A percentile compares a stretch with the other conserved stretches of the same genome.
Conservation (phyloP, 2,329 filamentous ascomycete species). For the Neonectria faginata region DNA sequence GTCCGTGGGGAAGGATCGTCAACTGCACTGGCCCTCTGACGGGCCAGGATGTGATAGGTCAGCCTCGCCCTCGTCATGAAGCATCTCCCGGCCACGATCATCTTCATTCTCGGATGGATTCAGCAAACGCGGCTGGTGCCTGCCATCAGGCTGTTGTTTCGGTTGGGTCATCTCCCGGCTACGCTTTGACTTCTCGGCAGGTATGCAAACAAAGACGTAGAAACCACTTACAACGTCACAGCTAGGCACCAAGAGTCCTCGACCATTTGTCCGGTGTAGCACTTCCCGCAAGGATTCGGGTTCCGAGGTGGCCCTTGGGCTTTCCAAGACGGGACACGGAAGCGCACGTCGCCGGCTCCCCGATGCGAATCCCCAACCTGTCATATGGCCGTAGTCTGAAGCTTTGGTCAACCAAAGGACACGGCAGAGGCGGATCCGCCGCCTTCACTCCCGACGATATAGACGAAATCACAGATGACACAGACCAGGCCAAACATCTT, state of each 20-base stretch:
- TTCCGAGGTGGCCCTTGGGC: not conserved
- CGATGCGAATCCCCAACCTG: not conserved
- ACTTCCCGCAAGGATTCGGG: too few species aligned
- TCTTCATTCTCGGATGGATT: not conserved
- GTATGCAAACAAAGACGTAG: not conserved
- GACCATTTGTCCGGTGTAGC: not conserved
- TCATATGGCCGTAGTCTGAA: not conserved
- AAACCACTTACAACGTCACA: not conserved
- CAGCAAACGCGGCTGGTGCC: not conserved
- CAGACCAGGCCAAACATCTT: not conserved
- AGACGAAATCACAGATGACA: constrained; percentile 1
- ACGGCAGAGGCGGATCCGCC: constrained; percentile 12
- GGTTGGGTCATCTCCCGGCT: not conserved
- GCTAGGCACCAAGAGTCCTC: not conserved
- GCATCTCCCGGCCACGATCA: not conserved
- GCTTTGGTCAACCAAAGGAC: constrained; percentile 4
- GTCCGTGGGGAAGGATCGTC: not conserved
- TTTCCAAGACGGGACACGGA: not conserved
- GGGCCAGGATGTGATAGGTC: not conserved
- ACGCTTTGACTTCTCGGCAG: not conserved
- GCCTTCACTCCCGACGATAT: not conserved
- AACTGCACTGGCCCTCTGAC: constrained; percentile 14
- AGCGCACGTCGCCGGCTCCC: not conserved
- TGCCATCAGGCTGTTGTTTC: not conserved
- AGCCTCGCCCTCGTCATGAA: not conserved